These are phyloP conservation scores for Coniferiporia sulphurascens DNA, from an alignment of 1,284 basidiomycete genomes.

Conservation along the genomic window DNA sequence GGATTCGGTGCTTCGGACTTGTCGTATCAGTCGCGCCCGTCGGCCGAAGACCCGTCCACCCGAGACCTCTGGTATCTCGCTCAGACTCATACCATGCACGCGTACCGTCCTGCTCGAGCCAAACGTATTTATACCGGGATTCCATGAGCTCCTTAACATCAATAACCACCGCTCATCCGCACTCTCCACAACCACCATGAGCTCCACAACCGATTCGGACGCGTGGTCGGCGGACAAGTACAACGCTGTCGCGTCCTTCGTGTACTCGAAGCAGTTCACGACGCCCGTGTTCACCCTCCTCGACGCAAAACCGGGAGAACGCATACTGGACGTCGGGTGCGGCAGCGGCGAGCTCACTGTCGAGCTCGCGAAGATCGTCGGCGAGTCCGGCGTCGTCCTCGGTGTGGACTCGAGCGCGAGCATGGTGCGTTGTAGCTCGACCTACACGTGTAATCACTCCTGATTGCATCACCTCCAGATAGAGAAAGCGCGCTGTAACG, in stretches of 20 bases:
- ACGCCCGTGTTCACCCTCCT: slow-evolving; percentile 61
- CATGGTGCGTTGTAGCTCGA: slow-evolving; percentile 50
- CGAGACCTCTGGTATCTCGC: background rate
- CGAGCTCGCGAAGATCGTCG: slow-evolving; percentile 50
- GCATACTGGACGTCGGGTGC: slow-evolving; percentile 77
- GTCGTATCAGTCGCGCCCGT: too few species aligned
- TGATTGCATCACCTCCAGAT: slow-evolving; percentile 39
- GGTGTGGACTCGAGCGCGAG: slow-evolving; percentile 67
- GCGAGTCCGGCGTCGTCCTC: slow-evolving; percentile 49
- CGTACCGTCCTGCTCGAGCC: background rate
- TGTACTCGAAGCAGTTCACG: slow-evolving; percentile 67
- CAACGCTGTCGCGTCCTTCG: slow-evolving; percentile 58
- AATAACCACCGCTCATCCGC: background rate
- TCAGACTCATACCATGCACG: background rate
- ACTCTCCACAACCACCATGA: background rate
- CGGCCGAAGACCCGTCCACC: too few species aligned
- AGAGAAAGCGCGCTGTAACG: slow-evolving; percentile 46
- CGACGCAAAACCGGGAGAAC: slow-evolving; percentile 55
- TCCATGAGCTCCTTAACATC: background rate
- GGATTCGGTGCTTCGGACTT: too few species aligned
- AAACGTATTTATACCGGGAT: background rate
- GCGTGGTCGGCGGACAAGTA: slow-evolving; percentile 53
- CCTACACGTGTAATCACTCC: background rate
- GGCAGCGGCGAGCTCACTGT: slow-evolving; percentile 75
- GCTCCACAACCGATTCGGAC: slow-evolving; percentile 18